A percentile compares a stretch with the other conserved stretches of the same genome.
Conservation (phyloP, 441 rosid species). For the Mallotus japonicus region DNA sequence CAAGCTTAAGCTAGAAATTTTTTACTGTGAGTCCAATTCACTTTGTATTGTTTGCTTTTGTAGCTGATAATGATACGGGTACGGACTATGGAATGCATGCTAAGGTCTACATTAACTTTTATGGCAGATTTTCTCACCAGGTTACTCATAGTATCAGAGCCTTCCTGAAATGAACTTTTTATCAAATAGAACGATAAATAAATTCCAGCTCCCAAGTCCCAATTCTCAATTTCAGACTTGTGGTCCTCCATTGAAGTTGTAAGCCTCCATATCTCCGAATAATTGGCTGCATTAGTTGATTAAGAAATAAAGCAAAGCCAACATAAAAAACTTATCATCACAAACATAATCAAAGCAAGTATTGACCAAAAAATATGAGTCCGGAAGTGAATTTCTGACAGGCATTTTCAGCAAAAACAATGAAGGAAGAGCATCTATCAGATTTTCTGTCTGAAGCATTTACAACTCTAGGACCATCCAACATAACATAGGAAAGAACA, state of each 20-base stretch:
- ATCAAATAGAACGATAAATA: conserved; percentile 68
- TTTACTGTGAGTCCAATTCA: not conserved
- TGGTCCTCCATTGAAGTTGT: conserved; percentile 78
- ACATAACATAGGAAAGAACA: not conserved
- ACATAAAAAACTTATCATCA: conserved; percentile 5
- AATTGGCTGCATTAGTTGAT: conserved; percentile 52
- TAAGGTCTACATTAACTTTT: not conserved
- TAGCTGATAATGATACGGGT: not conserved
- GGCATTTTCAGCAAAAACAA: not conserved
- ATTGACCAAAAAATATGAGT: not conserved
- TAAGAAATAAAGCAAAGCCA: conserved; percentile 13
- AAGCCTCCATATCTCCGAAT: conserved; percentile 78
- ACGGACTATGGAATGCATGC: not conserved
- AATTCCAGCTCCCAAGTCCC: conserved; percentile 96
- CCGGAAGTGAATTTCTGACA: not conserved
- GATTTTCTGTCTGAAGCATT: not conserved
- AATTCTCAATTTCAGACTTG: conserved; percentile 92
- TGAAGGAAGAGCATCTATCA: not conserved
- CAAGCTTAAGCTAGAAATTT: not conserved
- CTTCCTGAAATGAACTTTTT: conserved; percentile 64
- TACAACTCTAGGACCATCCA: not conserved
- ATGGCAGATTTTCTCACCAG: conserved; percentile 45
- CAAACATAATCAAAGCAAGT: not conserved
- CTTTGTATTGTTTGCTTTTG: not conserved
- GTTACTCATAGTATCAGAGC: conserved; percentile 43